Percentiles rank a stretch among this genome's conserved stretches.
These are phyloP conservation scores for Zygoascus hellenicus DNA, from an alignment of 1,139 yeast species.

Conservation along the genomic window DNA sequence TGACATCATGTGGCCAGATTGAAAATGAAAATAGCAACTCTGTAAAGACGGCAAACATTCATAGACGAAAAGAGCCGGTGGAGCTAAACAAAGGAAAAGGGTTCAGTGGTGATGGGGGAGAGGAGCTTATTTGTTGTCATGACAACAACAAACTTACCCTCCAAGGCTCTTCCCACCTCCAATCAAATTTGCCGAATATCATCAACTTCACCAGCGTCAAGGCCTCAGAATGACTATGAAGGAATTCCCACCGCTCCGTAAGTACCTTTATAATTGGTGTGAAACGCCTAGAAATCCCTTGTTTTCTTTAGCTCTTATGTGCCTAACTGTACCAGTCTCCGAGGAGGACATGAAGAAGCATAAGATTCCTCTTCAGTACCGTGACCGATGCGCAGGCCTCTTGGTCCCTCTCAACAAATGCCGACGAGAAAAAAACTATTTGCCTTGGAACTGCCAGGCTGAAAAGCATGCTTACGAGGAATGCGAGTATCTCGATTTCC, in stretches of 20 bases:
- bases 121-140: background rate
- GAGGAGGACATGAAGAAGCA: slow-evolving; percentile 81
- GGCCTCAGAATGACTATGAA: slow-evolving; percentile 7
- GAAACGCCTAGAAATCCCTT: background rate
- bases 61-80: too few relatives aligned
- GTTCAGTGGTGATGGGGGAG: too few relatives aligned
- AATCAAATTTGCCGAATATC: slow-evolving; percentile 5
- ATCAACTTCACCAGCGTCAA: background rate
- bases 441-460: slow-evolving; percentile 70
- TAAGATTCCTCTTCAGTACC: slow-evolving; percentile 73
- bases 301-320: background rate
- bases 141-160: background rate
- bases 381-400: slow-evolving; percentile 82
- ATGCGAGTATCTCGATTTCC: slow-evolving; percentile 77
- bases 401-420: slow-evolving; percentile 61
- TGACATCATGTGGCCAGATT: too few relatives aligned
- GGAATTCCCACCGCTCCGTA: slow-evolving; percentile 11
- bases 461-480: slow-evolving; percentile 84
- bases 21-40: too few relatives aligned
- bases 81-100: too few relatives aligned
- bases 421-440: slow-evolving; percentile 46
- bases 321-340: slow-evolving; percentile 42
- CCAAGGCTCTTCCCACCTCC: background rate
- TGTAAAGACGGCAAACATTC: too few relatives aligned
- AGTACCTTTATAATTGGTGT: background rate